Evolutionary conservation across 83 land plant genomes (phyloP).

Genomic region (Isoetes engelmannii): DNA sequence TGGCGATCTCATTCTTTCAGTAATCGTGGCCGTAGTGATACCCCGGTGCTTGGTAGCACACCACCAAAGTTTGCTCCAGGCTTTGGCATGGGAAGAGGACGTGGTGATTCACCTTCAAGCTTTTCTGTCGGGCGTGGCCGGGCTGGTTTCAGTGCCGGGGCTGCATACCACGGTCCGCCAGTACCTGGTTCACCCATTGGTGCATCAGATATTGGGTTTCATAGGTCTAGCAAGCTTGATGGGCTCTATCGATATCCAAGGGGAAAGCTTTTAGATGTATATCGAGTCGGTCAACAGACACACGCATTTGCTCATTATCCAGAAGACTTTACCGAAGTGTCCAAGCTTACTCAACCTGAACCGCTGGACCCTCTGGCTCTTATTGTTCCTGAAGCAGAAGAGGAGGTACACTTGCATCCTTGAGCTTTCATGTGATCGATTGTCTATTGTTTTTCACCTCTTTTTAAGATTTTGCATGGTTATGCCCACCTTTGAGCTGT

Average conservation of each 20-base stretch:
- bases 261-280: slow-evolving; percentile 74
- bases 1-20: slow-evolving; percentile 49
- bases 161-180: slow-evolving; percentile 22
- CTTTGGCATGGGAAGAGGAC: slow-evolving; percentile 48
- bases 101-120: slow-evolving; percentile 41
- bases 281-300: slow-evolving; percentile 36
- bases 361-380: slow-evolving; percentile 77
- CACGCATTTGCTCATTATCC: slow-evolving; percentile 28
- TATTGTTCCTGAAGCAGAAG: slow-evolving; percentile 66
- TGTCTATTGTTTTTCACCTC: neutral
- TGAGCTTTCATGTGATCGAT: slow-evolving; percentile 1
- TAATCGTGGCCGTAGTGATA: slow-evolving; percentile 59
- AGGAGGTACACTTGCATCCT: slow-evolving; percentile 45
- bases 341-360: slow-evolving; percentile 52
- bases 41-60: slow-evolving; percentile 30
- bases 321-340: slow-evolving; percentile 58
- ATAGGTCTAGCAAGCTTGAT: slow-evolving; percentile 25
- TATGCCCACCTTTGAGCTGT: slow-evolving; percentile 10
- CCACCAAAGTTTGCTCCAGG: slow-evolving; percentile 56
- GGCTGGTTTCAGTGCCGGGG: slow-evolving; percentile 23
- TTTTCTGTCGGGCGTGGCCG: slow-evolving; percentile 66
- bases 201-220: slow-evolving; percentile 18
- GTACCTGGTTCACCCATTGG: slow-evolving; percentile 33
- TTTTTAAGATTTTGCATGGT: neutral
- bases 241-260: slow-evolving; percentile 51